Conservation (phyloP, 768 basidiomycete species). For the Boletus rufocinnamomeus region DNA sequence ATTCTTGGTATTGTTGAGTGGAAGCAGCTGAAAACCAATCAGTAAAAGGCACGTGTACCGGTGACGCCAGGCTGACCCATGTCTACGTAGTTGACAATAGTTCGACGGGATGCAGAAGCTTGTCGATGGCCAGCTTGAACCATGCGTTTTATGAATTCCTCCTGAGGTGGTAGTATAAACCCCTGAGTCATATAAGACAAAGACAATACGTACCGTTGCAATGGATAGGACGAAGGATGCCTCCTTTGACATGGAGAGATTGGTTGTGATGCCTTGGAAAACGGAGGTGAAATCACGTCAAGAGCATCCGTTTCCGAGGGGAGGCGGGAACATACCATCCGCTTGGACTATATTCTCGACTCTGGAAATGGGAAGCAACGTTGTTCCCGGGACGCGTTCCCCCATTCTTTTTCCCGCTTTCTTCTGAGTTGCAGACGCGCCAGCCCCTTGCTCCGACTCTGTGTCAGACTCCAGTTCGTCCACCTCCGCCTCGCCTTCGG, state of each 20-base stretch:
- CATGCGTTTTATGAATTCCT: conserved; percentile 82
- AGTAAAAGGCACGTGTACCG: conserved; percentile 1
- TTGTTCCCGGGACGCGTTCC: conserved; percentile 62
- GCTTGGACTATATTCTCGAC: conserved; percentile 80
- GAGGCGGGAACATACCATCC: conserved; percentile 53
- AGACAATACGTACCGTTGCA: conserved; percentile 59
- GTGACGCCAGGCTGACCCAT: conserved; percentile 55
- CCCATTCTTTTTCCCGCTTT: conserved; percentile 32
- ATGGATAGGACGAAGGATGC: conserved; percentile 72
- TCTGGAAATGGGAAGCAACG: conserved; percentile 62
- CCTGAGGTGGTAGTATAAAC: conserved; percentile 45
- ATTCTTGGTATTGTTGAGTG: conserved; percentile 63
- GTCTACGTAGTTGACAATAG: conserved; percentile 66
- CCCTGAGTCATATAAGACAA: conserved; percentile 10
- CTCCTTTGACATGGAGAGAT: conserved; percentile 72
- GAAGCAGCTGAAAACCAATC: conserved; percentile 49
- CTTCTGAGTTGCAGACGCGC: conserved; percentile 30
- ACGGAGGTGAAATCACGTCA: conserved; percentile 20
- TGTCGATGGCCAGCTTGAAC: conserved; percentile 68
- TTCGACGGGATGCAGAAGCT: conserved; percentile 59
- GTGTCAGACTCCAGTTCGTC: conserved; percentile 39
- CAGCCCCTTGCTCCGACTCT: conserved; percentile 31
- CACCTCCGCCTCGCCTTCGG: conserved; percentile 36
- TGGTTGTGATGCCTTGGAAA: conserved; percentile 54
- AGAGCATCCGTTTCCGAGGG: conserved; percentile 7